Evolutionary conservation across 2,329 filamentous ascomycete species (phyloP), one percentile per base, ranked within the genome.

Genomic region (Fusarium aywerte): DNA sequence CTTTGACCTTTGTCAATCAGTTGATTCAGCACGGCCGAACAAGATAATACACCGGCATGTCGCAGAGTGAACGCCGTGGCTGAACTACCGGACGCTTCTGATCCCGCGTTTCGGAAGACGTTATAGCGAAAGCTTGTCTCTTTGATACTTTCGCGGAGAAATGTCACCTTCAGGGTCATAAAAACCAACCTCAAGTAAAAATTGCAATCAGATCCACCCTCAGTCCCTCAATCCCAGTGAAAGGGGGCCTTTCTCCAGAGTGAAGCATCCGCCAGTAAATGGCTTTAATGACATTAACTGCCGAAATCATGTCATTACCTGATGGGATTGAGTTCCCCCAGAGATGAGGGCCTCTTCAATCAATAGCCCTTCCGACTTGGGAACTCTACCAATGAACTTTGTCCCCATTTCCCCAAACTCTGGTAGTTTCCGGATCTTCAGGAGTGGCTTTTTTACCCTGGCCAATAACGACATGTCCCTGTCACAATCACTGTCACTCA

Each of bases 351-450:
- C 49, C 32, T 31, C 43, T 60, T 36, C 29, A 25, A 47, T 40
- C 40, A 27, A n/a, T n/a, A n/a, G n/a, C n/a, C n/a, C n/a, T n/a
- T 45, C 38, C 49, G 23, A 58, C 38, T 58, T 56, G 29, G 29
- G 43, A 10, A 25, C 33, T 33, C 39, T 44, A 57, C 62, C 62
- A 65, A 67, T 69, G 42, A 35, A 38, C 50, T 53, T 50, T 16
- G 18, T 25, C 15, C 51, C 50, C 32, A 25, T 57, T 62, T 66
- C 66, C 60, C 70, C 68, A 71, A 70, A 50, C 53, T 70, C 44
- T 68, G 60, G 59, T 72, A 67, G 62, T 43, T 62, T 65, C 69
- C 63, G 62, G 58, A 70, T 72, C 66, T 65, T 73, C 68, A 72
- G 59, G 69, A 67, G 70, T 71, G 66, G 70, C 66, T 64, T 61